These are phyloP conservation scores for Aspergillus fijiensis DNA, from an alignment of 2,329 filamentous ascomycete genomes.

Conservation along the genomic window DNA sequence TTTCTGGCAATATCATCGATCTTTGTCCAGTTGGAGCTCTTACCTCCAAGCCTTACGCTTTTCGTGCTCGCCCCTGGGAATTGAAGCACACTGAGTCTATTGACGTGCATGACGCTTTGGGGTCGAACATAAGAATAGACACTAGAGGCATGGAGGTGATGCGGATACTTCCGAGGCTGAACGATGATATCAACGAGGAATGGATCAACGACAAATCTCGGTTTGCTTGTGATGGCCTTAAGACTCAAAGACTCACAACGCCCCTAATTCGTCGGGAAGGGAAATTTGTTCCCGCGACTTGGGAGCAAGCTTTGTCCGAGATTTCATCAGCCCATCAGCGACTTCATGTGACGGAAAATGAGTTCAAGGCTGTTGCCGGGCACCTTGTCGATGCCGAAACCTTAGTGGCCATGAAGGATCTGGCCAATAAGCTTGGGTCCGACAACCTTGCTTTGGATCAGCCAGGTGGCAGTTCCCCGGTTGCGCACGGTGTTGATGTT, in stretches of 20 bases:
- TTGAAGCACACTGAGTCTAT: slow-evolving; percentile 94
- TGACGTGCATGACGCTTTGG: slow-evolving; percentile 88
- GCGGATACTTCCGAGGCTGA: slow-evolving; percentile 86
- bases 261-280: slow-evolving; percentile 84
- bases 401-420: slow-evolving; percentile 92
- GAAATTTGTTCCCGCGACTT: slow-evolving; percentile 87
- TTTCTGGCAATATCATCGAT: slow-evolving; percentile 97
- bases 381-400: slow-evolving; percentile 90
- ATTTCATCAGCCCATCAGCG: slow-evolving; percentile 77
- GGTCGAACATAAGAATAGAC: slow-evolving; percentile 93
- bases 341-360: slow-evolving; percentile 80
- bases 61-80: slow-evolving; percentile 95
- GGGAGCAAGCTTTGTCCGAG: slow-evolving; percentile 92
- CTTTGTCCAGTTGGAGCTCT: slow-evolving; percentile 96
- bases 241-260: slow-evolving; percentile 92
- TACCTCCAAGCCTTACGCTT: slow-evolving; percentile 96
- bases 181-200: slow-evolving; percentile 98
- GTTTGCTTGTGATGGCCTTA: slow-evolving; percentile 93
- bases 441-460: slow-evolving; percentile 95
- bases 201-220: slow-evolving; percentile 99
- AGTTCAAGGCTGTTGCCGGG: slow-evolving; percentile 93
- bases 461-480: slow-evolving; percentile 74
- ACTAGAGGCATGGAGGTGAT: slow-evolving; percentile 93
- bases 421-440: slow-evolving; percentile 93
- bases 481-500: slow-evolving; percentile 90